A percentile compares a stretch with the other conserved stretches of the same genome.
phyloP scores from a whole-genome alignment of 2,329 filamentous ascomycete genomes.

The Arachnomyces sp. region DNA sequence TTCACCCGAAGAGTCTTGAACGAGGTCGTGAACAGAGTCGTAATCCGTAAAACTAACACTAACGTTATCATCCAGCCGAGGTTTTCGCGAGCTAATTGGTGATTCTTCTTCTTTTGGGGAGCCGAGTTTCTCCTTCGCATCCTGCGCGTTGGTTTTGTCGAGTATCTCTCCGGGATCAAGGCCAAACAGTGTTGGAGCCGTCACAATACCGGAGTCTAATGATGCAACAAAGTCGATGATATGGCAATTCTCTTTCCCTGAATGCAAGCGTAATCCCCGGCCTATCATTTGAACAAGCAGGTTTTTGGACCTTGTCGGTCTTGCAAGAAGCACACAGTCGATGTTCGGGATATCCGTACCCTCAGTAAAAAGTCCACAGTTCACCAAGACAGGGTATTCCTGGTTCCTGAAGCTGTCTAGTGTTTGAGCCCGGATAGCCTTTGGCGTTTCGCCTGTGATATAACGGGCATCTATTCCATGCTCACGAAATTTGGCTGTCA shows the following conservation, averaged over 20 bases:
- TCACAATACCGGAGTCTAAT: conserved; percentile 75
- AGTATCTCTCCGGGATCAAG: conserved; percentile 77
- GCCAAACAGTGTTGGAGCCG: conserved; percentile 86
- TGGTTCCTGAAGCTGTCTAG: conserved; percentile 68
- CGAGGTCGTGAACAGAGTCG: conserved; percentile 81
- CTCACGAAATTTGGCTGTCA: conserved; percentile 69
- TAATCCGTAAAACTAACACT: conserved; percentile 81
- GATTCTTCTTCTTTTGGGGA: conserved; percentile 2
- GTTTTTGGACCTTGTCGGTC: conserved; percentile 88
- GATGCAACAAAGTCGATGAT: conserved; percentile 93
- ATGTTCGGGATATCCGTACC: conserved; percentile 97
- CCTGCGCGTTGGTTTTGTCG: conserved; percentile 54
- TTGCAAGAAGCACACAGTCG: conserved; percentile 80
- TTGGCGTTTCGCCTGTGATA: conserved; percentile 75
- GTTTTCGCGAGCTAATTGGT: conserved; percentile 6
- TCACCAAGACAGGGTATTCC: conserved; percentile 80
- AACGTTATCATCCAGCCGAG: conserved; percentile 22
- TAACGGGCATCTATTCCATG: conserved; percentile 76
- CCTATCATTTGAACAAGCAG: conserved; percentile 97
- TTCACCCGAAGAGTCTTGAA: conserved; percentile 73
- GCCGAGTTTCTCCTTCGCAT: conserved; percentile 43
- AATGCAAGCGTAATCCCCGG: conserved; percentile 75
- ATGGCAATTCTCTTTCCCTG: conserved; percentile 80
- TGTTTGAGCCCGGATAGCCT: conserved; percentile 58
- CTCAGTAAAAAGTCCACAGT: conserved; percentile 95